Base-by-base conservation (phyloP, 2,329 filamentous ascomycete genomes). In the Cladosporium sp. region DNA sequence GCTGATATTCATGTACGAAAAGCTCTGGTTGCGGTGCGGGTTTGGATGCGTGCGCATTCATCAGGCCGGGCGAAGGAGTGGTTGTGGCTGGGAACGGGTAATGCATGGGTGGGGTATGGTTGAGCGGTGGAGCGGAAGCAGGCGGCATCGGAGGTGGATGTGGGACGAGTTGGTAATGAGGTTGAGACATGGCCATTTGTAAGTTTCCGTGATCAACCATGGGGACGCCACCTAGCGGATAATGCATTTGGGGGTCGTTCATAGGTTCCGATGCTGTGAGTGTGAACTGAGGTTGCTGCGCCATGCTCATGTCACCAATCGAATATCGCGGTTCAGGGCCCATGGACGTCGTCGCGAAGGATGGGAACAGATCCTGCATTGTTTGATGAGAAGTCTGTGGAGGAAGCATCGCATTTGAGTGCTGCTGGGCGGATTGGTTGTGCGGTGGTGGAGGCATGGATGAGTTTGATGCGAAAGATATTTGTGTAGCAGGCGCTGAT, bases 401-500 rank as follows among this genome's bases (percentile, higher is more conserved):
- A 35, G 54, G 53, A n/a, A 54, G 53, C n/a, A 50, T 47, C 20
- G 48, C 38, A 42, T 40, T 15, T 43, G 35, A 12, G 15, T 52
- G 51, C 13, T 57, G 57, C 43, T 58, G 57, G 7, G 38, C n/a
- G 12, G 36, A n/a, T 11, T 39, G 45, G 12, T 15, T 43, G 12
- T 43, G 41, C 7, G 53, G 49, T 7, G 47, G 27, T 15, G 53
- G 49, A 25, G 53, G 47, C 61, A 68, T 67, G 49, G 67, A 70
- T 22, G 59, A 60, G 8, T 61, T 61, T 4, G 2, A 30, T 13
- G 70, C 64, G 51, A 77, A 77, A 39, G 61, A 67, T 56, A 73
- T 69, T 53, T 76, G 73, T n/a, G 68, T 70, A 2, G 74, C 71
- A 12, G 74, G 74, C 32, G 74, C 74, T 20, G 73, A 76, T 54